Conservation (phyloP, 1,139 yeast genomes). For the Wickerhamomyces sp. region DNA sequence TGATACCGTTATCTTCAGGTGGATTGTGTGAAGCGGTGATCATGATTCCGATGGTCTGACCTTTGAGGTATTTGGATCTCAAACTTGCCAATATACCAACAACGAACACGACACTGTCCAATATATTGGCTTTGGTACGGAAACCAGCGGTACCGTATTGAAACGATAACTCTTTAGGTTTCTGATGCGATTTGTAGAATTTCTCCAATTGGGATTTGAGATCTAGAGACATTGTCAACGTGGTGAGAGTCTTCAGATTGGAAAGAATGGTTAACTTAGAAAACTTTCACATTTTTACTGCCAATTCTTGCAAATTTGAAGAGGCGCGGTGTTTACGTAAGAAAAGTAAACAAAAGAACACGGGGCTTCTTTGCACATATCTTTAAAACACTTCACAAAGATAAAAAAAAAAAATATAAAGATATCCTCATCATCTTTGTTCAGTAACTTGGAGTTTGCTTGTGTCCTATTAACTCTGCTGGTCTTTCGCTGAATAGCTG, state of each 20-base stretch:
- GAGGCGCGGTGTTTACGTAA: not conserved
- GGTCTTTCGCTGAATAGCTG: no score
- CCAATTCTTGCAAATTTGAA: not conserved
- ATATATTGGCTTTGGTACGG: constrained; percentile 63
- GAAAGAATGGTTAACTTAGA: no score
- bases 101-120: constrained; percentile 82
- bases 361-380: not conserved
- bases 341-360: not conserved
- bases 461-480: no score
- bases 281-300: no score
- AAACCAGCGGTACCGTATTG: constrained; percentile 97
- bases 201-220: constrained; percentile 11
- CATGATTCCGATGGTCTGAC: constrained; percentile 83
- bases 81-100: constrained; percentile 80
- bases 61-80: constrained; percentile 65
- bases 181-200: constrained; percentile 29
- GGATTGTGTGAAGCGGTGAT: constrained; percentile 98
- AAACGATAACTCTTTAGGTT: constrained; percentile 41
- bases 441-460: no score
- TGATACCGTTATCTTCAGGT: constrained; percentile 93
- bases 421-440: no score
- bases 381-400: not conserved
- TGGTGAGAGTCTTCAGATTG: no score
- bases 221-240: constrained; percentile 12
- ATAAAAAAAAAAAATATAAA: no score